These are phyloP conservation scores for Reutealis trisperma DNA, from an alignment of 345 rosid genomes.

Conservation along the genomic window DNA sequence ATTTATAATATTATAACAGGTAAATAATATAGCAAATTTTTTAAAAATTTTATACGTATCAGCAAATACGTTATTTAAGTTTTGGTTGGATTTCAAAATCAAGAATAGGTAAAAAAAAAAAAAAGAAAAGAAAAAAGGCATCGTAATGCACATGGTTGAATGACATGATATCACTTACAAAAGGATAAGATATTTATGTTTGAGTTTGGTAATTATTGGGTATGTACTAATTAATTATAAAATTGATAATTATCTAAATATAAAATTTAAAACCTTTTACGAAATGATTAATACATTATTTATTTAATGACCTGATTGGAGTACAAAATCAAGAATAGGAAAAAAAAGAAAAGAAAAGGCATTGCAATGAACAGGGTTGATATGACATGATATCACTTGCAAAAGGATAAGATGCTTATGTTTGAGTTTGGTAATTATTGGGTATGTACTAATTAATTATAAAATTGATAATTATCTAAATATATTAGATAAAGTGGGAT, in stretches of 20 bases:
- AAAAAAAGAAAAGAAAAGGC: too few species aligned
- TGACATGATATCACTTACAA: slow-evolving; percentile 1
- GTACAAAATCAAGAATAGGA: not conserved
- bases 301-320: too few species aligned
- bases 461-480: not conserved
- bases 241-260: not conserved
- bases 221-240: not conserved
- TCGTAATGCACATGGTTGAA: not conserved
- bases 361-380: not conserved
- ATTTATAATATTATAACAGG: too few species aligned
- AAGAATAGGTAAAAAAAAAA: not conserved
- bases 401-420: slow-evolving; percentile 16
- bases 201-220: not conserved
- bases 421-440: not conserved
- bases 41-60: too few species aligned
- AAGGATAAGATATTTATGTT: slow-evolving; percentile 12
- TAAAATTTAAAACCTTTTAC: too few species aligned
- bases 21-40: too few species aligned
- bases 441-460: not conserved
- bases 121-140: too few species aligned
- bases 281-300: too few species aligned
- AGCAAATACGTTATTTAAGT: too few species aligned
- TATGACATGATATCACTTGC: slow-evolving; percentile 1
- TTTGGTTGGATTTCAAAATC: not conserved
- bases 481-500: not conserved